Evolutionary conservation across 2,329 filamentous ascomycete genomes (phyloP), one percentile per base, ranked within the genome.

Genomic region (Alternaria burnsii): DNA sequence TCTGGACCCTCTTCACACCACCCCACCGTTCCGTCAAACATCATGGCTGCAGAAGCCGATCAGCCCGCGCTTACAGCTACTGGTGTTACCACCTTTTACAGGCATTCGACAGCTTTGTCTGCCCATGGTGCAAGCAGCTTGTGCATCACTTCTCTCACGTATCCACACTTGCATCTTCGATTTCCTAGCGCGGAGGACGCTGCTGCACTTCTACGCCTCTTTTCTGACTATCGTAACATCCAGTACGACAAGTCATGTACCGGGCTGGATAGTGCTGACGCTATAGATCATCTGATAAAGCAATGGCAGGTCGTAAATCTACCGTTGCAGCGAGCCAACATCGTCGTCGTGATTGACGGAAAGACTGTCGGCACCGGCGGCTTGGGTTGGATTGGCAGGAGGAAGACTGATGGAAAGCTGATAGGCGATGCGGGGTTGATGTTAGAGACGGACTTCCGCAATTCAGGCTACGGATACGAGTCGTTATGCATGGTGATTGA

Each of bases 401-500:
- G 52, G 24, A 54, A 38, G 6, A 36, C 22, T 12, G 52, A 54
- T 43, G 52, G 41, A 18, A 46, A 44, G 12, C 30, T 54, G 22
- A 46, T 46, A n/a, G 52, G 52, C 3, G 40, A 54, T 18, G 52
- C 52, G 28, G 52, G 52, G 10, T 34, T 46, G 28, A 54, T 54
- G 52, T 38, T 54, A 9, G 52, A 54, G 30, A 36, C 52, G 3
- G 20, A 3, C 3, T 24, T 18, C 12, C 52, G 52, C n/a, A 16
- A 30, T 6, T 34, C 42, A 38, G 52, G 41, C 22, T 54, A 54
- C 30, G 41, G 18, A 11, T 46, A 54, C 24, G 52, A 54, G 22
- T 20, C 52, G 20, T n/a, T 54, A 3, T 46, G 52, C 43, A 54
- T 54, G 38, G 20, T 11, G 9, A 46, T 54, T 55, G 52, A 55